Percentiles rank a stretch among this genome's conserved stretches.
Evolutionary conservation across 306 rosid genomes (phyloP).

Genomic region (Cotoneaster glaucophyllus): DNA sequence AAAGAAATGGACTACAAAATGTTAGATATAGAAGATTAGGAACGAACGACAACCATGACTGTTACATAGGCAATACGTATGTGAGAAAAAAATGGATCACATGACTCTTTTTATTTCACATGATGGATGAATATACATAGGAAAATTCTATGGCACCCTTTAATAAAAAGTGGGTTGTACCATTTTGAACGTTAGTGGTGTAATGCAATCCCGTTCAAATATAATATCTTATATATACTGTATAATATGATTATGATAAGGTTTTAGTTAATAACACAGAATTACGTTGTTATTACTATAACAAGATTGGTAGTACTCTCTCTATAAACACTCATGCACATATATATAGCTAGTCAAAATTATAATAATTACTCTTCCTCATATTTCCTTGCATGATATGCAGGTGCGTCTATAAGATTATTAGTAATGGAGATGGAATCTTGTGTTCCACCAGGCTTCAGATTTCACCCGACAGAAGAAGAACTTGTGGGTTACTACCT

Average conservation of each 20-base stretch:
- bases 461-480: conserved; percentile 98
- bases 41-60: neutral
- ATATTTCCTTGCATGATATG: neutral
- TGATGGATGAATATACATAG: neutral
- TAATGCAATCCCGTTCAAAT: neutral
- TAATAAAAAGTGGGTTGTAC: neutral
- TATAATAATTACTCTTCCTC: neutral
- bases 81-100: neutral
- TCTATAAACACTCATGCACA: neutral
- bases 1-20: neutral
- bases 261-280: neutral
- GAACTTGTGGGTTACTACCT: conserved; percentile 93
- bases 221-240: too few relatives aligned
- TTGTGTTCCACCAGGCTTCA: conserved; percentile 87
- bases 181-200: neutral
- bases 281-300: too few relatives aligned
- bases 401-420: conserved; percentile 26
- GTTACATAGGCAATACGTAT: neutral
- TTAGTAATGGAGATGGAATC: conserved; percentile 64
- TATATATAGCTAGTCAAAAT: neutral
- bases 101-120: neutral
- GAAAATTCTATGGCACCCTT: neutral
- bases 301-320: neutral
- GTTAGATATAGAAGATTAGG: neutral
- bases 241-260: neutral